Evolutionary conservation across 139 green algal species (phyloP).

Genomic region (Chlamydomonas incerta): DNA sequence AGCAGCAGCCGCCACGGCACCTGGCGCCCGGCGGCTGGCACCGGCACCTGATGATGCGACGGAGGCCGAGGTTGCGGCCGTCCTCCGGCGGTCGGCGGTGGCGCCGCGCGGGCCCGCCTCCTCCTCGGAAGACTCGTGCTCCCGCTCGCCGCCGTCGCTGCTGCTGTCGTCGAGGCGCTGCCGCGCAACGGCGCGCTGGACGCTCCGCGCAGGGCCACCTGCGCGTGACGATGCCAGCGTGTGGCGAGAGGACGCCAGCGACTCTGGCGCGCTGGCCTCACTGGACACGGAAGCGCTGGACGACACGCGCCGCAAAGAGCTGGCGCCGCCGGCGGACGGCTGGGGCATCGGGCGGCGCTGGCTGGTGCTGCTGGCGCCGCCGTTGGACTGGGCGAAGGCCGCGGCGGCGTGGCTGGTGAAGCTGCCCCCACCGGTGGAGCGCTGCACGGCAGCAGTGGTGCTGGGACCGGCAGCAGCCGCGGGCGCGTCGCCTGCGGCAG

Average conservation of each 20-base stretch:
- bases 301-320: background rate
- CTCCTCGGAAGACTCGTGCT: background rate
- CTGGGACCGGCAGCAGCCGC: no score
- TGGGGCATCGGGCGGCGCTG: background rate
- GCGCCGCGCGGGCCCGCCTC: background rate
- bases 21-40: background rate
- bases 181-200: constrained; percentile 5
- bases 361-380: background rate
- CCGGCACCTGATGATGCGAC: background rate
- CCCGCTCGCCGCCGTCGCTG: constrained; percentile 1
- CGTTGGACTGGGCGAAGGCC: background rate
- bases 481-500: no score
- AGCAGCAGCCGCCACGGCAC: background rate
- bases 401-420: no score
- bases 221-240: background rate
- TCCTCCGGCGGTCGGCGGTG: background rate
- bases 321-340: background rate
- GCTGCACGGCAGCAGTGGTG: background rate
- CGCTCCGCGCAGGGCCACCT: background rate
- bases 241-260: constrained; percentile 9
- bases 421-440: background rate
- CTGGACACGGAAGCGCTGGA: background rate
- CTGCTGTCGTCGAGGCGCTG: constrained; percentile 23
- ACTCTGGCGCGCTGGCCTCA: constrained; percentile 17
- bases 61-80: background rate